Conservation (phyloP, 805 yeast species). For the Yarrowia osloensis region DNA sequence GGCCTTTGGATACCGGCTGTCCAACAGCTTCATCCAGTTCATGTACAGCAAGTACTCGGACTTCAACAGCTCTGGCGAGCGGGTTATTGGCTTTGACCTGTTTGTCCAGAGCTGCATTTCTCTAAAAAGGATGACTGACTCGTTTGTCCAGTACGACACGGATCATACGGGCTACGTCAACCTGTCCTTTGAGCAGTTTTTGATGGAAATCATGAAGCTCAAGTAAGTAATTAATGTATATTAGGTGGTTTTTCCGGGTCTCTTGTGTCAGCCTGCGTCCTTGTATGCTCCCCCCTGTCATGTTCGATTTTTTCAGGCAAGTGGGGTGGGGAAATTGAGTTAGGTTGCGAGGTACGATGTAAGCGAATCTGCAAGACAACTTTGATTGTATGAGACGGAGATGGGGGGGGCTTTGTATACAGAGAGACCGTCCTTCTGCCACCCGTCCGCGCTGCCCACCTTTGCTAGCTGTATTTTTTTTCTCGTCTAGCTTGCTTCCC, state of each 20-base stretch:
- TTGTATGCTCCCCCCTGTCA: slow-evolving; percentile 1
- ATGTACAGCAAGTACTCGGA: slow-evolving; percentile 59
- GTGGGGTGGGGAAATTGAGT: slow-evolving; percentile 24
- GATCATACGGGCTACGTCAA: slow-evolving; percentile 63
- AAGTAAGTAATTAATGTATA: slow-evolving; percentile 5
- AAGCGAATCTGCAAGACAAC: slow-evolving; percentile 26
- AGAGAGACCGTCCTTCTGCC: neutral
- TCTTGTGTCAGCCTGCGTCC: no score
- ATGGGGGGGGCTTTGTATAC: neutral
- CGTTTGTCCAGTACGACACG: slow-evolving; percentile 73
- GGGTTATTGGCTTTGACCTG: slow-evolving; percentile 66
- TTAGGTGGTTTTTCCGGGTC: neutral
- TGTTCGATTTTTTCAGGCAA: neutral
- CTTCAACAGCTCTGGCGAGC: slow-evolving; percentile 39
- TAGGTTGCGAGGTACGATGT: slow-evolving; percentile 29
- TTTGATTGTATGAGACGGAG: neutral
- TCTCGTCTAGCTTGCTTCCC: neutral
- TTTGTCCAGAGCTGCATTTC: slow-evolving; percentile 81
- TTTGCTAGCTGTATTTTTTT: neutral
- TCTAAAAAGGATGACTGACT: slow-evolving; percentile 72
- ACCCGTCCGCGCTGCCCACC: no score
- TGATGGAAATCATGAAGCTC: slow-evolving; percentile 40
- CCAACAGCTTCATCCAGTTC: slow-evolving; percentile 57
- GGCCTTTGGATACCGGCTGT: slow-evolving; percentile 66
- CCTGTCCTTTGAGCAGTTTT: slow-evolving; percentile 44